Conservation (phyloP, 2,329 filamentous ascomycete species). For the Ceratocystis papillata region DNA sequence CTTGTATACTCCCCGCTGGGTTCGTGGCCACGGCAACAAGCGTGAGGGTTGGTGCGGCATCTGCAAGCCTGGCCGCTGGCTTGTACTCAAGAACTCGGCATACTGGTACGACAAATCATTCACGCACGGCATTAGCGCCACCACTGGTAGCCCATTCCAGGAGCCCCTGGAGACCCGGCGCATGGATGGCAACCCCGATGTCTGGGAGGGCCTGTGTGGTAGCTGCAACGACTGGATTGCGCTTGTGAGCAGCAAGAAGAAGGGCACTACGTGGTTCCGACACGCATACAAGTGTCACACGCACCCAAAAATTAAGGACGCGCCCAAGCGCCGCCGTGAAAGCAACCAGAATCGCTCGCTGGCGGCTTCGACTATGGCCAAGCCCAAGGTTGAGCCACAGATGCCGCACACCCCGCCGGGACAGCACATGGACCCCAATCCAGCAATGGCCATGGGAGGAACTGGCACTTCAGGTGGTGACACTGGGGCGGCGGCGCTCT, state of each 20-base stretch:
- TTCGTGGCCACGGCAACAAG: constrained; percentile 76
- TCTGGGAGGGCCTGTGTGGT: constrained; percentile 70
- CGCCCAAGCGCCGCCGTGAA: constrained; percentile 56
- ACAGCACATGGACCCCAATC: constrained; percentile 34
- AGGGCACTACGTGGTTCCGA: constrained; percentile 84
- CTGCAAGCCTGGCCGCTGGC: constrained; percentile 75
- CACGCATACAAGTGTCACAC: constrained; percentile 80
- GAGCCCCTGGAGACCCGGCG: constrained; percentile 63
- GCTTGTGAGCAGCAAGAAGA: constrained; percentile 76
- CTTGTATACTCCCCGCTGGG: constrained; percentile 73
- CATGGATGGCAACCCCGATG: constrained; percentile 69
- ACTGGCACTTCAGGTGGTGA: constrained; percentile 23
- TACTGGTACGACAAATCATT: constrained; percentile 94
- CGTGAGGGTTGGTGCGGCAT: constrained; percentile 84
- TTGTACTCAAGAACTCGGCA: constrained; percentile 79
- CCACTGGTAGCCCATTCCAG: constrained; percentile 67
- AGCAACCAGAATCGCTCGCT: constrained; percentile 42
- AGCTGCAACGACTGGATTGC: constrained; percentile 73
- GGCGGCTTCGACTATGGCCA: constrained; percentile 37
- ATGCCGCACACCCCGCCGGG: constrained; percentile 30
- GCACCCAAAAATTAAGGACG: constrained; percentile 60
- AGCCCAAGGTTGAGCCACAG: constrained; percentile 36
- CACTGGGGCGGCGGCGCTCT: constrained; percentile 25
- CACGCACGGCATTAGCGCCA: constrained; percentile 74
- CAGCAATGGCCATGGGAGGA: not conserved